Percentiles rank a stretch among this genome's conserved stretches.
Conservation (phyloP, 345 rosid genomes). For the Citrus inodora region DNA sequence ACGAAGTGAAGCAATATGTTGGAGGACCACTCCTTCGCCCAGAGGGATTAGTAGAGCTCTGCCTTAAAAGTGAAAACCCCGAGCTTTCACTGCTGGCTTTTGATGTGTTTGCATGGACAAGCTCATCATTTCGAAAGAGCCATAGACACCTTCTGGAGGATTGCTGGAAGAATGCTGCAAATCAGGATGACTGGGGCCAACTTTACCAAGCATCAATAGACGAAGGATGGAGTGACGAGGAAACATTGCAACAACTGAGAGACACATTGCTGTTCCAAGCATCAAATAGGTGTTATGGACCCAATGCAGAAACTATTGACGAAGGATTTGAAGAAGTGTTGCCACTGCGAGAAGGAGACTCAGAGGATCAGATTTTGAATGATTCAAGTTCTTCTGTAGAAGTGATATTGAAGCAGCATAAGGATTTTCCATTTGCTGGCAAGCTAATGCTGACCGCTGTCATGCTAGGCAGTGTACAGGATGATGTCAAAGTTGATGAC, state of each 20-base stretch:
- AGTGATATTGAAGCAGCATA: conserved; percentile 78
- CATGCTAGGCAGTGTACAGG: conserved; percentile 56
- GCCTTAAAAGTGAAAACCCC: conserved; percentile 50
- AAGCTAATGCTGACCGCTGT: conserved; percentile 81
- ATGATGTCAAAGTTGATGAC: conserved; percentile 20
- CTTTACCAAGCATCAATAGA: conserved; percentile 51
- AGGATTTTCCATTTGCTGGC: conserved; percentile 78
- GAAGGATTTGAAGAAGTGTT: conserved; percentile 66
- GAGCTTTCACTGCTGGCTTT: conserved; percentile 62
- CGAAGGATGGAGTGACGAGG: conserved; percentile 92
- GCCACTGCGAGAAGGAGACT: conserved; percentile 56
- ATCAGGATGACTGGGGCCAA: conserved; percentile 76
- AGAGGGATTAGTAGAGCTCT: conserved; percentile 66
- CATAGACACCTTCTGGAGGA: conserved; percentile 69
- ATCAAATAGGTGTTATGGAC: conserved; percentile 67
- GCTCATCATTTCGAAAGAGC: conserved; percentile 69
- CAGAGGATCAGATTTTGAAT: conserved; percentile 24
- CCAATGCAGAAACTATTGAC: conserved; percentile 53
- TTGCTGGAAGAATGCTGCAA: conserved; percentile 87
- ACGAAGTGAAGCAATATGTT: conserved; percentile 32
- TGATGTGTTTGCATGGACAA: conserved; percentile 87
- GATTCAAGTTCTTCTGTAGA: conserved; percentile 55
- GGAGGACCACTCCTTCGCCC: conserved; percentile 53
- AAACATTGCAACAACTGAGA: conserved; percentile 59
- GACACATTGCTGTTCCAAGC: conserved; percentile 74